Percentiles rank a stretch among this genome's conserved stretches.
These are phyloP conservation scores for Cyberlindnera mycetangii DNA, from an alignment of 805 yeast genomes.

Conservation along the genomic window DNA sequence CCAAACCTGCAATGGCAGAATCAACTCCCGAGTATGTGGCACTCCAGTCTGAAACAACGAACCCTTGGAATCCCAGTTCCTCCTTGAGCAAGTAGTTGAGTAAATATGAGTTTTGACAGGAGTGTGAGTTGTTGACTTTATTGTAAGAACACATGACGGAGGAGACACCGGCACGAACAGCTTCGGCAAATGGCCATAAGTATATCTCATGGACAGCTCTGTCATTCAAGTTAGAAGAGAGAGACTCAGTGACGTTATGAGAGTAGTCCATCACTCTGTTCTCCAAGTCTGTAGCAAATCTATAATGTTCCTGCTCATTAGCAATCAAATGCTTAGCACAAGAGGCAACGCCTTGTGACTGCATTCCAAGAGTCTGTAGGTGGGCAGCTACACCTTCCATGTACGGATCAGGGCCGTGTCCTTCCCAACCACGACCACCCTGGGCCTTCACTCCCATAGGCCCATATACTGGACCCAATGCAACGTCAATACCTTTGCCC, in stretches of 20 bases:
- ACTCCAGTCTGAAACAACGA: constrained; percentile 56
- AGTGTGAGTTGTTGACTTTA: constrained; percentile 55
- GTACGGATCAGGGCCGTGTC: constrained; percentile 58
- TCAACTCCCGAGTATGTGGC: constrained; percentile 46
- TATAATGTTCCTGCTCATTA: constrained; percentile 55
- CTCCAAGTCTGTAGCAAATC: constrained; percentile 47
- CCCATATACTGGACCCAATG: constrained; percentile 47
- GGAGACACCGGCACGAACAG: constrained; percentile 46
- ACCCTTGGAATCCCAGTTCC: constrained; percentile 54
- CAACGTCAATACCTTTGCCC: constrained; percentile 50
- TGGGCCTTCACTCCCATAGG: constrained; percentile 40
- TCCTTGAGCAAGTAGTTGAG: constrained; percentile 43
- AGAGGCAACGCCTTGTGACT: constrained; percentile 52
- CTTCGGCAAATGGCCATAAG: constrained; percentile 56
- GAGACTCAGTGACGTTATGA: constrained; percentile 26
- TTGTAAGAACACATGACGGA: constrained; percentile 58
- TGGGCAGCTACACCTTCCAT: constrained; percentile 52
- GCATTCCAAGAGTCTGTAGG: constrained; percentile 49
- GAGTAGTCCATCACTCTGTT: constrained; percentile 41
- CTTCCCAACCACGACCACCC: constrained; percentile 63
- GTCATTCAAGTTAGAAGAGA: constrained; percentile 32
- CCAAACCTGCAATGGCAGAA: constrained; percentile 50
- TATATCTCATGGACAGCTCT: constrained; percentile 60
- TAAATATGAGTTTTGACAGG: constrained; percentile 39
- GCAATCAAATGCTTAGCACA: constrained; percentile 56